Conservation (phyloP, 108 stramenopile species). For the Seminavis robusta region DNA sequence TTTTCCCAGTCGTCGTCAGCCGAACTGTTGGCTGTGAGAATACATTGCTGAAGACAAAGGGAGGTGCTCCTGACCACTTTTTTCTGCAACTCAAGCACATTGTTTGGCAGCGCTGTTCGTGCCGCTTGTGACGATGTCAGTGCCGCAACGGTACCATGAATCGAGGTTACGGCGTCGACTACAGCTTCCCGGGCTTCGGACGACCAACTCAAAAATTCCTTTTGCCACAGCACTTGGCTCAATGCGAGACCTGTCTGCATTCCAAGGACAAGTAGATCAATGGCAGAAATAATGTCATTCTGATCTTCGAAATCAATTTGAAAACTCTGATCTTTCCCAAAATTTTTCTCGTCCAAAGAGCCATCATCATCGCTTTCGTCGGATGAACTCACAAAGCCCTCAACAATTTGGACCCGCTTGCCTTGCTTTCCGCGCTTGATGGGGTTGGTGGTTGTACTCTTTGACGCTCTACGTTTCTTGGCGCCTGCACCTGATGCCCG, state of each 20-base stretch:
- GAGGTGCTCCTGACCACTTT: not conserved
- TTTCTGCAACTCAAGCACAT: not conserved
- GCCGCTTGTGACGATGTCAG: constrained; percentile 8
- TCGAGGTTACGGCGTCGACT: constrained; percentile 42
- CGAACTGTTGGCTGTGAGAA: not conserved
- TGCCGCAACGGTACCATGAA: constrained; percentile 46
- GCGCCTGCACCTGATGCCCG: too few relatives aligned
- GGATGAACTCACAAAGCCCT: too few relatives aligned
- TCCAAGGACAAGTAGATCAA: constrained; percentile 14
- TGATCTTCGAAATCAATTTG: too few relatives aligned
- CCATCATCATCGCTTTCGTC: too few relatives aligned
- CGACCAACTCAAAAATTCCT: constrained; percentile 71
- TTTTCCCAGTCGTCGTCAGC: not conserved
- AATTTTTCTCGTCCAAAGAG: too few relatives aligned
- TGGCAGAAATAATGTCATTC: not conserved
- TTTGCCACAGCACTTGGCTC: constrained; percentile 29
- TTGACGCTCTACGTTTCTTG: too few relatives aligned
- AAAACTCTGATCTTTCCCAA: too few relatives aligned
- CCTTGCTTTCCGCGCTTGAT: too few relatives aligned
- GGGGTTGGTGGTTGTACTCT: too few relatives aligned
- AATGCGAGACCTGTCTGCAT: constrained; percentile 19
- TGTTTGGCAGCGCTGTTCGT: not conserved
- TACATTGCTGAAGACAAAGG: not conserved
- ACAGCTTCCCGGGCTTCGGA: constrained; percentile 57
- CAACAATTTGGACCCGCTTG: too few relatives aligned